Evolutionary conservation across 306 rosid species (phyloP), one percentile per base, ranked within the genome.

Genomic region (Neltuma alba): DNA sequence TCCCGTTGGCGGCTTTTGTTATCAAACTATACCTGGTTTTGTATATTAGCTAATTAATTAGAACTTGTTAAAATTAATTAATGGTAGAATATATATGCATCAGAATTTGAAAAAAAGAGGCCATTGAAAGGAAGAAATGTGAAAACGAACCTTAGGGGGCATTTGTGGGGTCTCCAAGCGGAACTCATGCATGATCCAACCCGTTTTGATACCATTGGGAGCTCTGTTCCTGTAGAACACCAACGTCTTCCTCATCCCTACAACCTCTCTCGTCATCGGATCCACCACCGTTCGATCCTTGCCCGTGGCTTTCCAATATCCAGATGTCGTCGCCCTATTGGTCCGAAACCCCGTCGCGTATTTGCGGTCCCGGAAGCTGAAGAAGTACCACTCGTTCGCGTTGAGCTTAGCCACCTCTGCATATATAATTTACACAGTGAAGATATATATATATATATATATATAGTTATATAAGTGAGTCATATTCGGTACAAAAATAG

Each of bases 141-240:
- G n/a, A 44, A 78, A 67, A 72, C 28, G 3, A 63, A 94, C 99
- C 99, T 95, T 95, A 36, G 99, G 99, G 50, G 97, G 97, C 94
- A 90, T 88, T 52, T 93, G 98, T 78, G 96, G 98, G 84, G 99
- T 90, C 90, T 95, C 98, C 68, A 95, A 78, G 16, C 99, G 92
- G 75, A 93, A 95, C 83, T 95, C 99, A 61, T 95, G 99, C 99
- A 95, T 95, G 68, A 94, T 94, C 99, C 99, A 94, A 2, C 94
- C 99, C 0, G 97, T 91, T 89, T 94, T 94, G 77, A 92, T 86
- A 15, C 99, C 99, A 82, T 91, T 94, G 0, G 99, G 99, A 80
- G 99, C 99, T 73, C 99, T 87, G 74, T 94, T 91, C 72, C 82
- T 73, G 61, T 94, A 95, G 83, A 95, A 95, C 86, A 95, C 99